A percentile compares a stretch with the other conserved stretches of the same genome.
phyloP scores from a whole-genome alignment of 176 grass and related monocot genomes.

The Aegilops tauschii region DNA sequence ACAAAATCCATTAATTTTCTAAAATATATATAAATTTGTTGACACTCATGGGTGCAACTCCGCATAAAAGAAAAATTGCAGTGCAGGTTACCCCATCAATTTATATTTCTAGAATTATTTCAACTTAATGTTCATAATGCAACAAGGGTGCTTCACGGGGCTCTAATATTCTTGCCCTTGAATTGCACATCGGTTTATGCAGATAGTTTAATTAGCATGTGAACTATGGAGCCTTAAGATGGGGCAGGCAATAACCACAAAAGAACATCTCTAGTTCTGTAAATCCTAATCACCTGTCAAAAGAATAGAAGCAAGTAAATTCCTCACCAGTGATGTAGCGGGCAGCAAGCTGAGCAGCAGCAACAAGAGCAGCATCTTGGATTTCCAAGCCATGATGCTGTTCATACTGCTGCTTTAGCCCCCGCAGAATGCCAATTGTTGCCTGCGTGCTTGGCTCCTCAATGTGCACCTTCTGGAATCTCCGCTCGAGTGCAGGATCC shows the following conservation, averaged over 20 bases:
- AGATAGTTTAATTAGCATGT: neutral
- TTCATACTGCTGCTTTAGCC: too few relatives aligned
- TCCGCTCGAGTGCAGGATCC: too few relatives aligned
- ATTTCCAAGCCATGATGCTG: neutral
- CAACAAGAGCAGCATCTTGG: neutral
- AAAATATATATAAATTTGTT: neutral
- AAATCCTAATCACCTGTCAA: neutral
- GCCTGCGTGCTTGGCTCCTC: too few relatives aligned
- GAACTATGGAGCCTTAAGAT: neutral
- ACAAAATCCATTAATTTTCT: neutral
- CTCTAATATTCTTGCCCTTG: neutral
- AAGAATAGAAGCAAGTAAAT: neutral
- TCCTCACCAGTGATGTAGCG: neutral
- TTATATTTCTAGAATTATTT: neutral
- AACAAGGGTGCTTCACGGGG: too few relatives aligned
- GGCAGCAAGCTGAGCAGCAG: neutral
- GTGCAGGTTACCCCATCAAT: neutral
- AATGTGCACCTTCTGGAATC: too few relatives aligned
- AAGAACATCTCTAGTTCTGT: neutral
- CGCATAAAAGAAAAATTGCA: neutral
- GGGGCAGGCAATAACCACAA: neutral
- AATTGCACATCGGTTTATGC: neutral
- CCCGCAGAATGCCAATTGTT: too few relatives aligned
- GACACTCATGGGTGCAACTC: neutral
- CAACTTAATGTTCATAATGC: neutral